Evolutionary conservation across 2,329 filamentous ascomycete species (phyloP).

Genomic region (Fusarium odoratissimum): DNA sequence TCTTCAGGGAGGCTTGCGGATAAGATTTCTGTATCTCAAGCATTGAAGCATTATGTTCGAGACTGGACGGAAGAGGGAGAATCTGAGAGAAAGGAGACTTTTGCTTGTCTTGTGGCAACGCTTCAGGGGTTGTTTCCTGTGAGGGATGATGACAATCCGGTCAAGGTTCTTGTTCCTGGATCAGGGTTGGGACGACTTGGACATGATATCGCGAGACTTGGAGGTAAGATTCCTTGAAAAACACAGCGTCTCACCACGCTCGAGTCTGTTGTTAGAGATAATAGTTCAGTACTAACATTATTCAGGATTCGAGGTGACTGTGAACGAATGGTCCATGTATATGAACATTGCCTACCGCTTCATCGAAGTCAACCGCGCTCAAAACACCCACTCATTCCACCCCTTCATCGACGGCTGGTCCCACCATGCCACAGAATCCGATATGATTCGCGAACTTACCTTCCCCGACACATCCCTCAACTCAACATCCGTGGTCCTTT

Average conservation of each 20-base stretch:
- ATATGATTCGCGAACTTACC: slow-evolving; percentile 59
- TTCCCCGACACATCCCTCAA: slow-evolving; percentile 58
- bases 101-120: slow-evolving; percentile 52
- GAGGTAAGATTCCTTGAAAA: slow-evolving; percentile 44
- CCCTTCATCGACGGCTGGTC: slow-evolving; percentile 69
- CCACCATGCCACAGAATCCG: slow-evolving; percentile 61
- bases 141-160: neutral
- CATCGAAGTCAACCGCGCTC: slow-evolving; percentile 50
- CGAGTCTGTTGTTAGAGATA: rapidly evolving
- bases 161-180: slow-evolving; percentile 63
- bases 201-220: slow-evolving; percentile 60
- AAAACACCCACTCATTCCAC: slow-evolving; percentile 51
- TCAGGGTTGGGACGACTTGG: slow-evolving; percentile 64
- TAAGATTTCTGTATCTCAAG: slow-evolving; percentile 61
- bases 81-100: slow-evolving; percentile 58
- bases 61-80: slow-evolving; percentile 65
- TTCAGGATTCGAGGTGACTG: slow-evolving; percentile 61
- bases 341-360: slow-evolving; percentile 67
- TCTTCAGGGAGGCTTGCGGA: slow-evolving; percentile 56
- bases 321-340: slow-evolving; percentile 69
- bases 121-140: slow-evolving; percentile 50
- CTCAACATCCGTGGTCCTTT: slow-evolving; percentile 55
- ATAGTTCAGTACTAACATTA: neutral
- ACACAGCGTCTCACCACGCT: neutral
- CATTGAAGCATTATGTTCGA: slow-evolving; percentile 67